Evolutionary conservation across 2,329 filamentous ascomycete genomes (phyloP).

Genomic region (Alternaria sp.): DNA sequence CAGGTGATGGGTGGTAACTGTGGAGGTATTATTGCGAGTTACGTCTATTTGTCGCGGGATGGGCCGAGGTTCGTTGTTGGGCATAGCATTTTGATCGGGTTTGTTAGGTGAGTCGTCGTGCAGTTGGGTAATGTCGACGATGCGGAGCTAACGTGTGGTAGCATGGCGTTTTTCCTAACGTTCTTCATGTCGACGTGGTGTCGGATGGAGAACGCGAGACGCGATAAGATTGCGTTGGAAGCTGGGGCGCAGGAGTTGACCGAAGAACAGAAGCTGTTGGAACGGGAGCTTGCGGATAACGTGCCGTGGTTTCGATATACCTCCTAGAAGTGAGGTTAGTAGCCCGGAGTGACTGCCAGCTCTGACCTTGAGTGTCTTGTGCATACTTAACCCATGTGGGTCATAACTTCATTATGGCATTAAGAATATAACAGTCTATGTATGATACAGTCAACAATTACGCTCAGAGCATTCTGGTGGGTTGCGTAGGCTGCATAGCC

Average conservation of each 20-base stretch:
- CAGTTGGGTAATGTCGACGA: too few species aligned
- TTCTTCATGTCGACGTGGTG: conserved; percentile 65
- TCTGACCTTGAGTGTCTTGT: not conserved
- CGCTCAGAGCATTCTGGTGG: conserved; percentile 25
- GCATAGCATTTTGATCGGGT: conserved; percentile 55
- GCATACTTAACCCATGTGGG: not conserved
- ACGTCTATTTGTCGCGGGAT: conserved; percentile 56
- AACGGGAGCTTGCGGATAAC: conserved; percentile 64
- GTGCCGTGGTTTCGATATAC: conserved; percentile 55
- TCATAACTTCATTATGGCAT: conserved; percentile 25
- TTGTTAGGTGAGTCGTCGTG: conserved; percentile 52
- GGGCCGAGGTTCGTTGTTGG: conserved; percentile 54
- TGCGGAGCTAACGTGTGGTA: conserved; percentile 13
- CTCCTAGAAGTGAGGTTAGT: conserved; percentile 6
- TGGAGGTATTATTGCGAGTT: conserved; percentile 73
- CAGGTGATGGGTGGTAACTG: conserved; percentile 64
- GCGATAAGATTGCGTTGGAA: conserved; percentile 54
- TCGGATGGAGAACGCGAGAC: conserved; percentile 62
- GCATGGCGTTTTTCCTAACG: conserved; percentile 59
- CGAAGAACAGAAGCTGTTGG: conserved; percentile 59
- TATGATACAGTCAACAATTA: not conserved
- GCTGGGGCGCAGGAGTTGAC: conserved; percentile 56
- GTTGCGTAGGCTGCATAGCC: conserved; percentile 26
- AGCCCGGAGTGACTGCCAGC: not conserved
- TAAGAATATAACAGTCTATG: conserved; percentile 10